Evolutionary conservation across 306 rosid species (phyloP), one percentile per base, ranked within the genome.

Genomic region (Cyamopsis tetragonoloba): DNA sequence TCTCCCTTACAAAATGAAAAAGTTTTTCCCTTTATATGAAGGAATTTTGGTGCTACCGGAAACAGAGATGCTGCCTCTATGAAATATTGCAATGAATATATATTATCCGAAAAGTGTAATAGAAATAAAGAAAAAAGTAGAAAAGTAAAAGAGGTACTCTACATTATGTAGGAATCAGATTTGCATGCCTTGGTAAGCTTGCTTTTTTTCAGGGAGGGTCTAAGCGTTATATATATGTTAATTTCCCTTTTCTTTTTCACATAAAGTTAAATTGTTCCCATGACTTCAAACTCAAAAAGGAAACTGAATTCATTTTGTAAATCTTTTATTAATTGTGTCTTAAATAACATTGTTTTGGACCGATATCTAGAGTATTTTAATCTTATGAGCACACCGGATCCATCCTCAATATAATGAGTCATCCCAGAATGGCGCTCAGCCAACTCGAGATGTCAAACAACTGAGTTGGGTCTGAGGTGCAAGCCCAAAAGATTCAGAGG

Each of bases 61-160:
- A 14, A 34, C 39, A 70, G 44, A 58, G 74, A 58, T 65, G 66
- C 69, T 78, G 54, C 73, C 22, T 17, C 15, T 39, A 18, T 55
- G 53, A 61, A 62, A 56, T 66, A 74, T 12, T 43, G 67, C 55
- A 59, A 60, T 15, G 72, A 26, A 54, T 24, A 18, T 51, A 67
- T 59, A 66, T 23, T 59, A 66, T 23, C 48, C 71, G 35, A 42
- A 60, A 60, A 38, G 78, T n/a, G n/a, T 67, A 59, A 72, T 66
- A 47, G 47, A 28, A 58, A 61, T 15, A 44, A 72, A 72, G 51
- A 54, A 17, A 59, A 72, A 73, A 67, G 61, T 15, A 14, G 5
- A 43, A 70, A 70, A 51, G 66, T 35, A 38, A 59, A 56, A 55
- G 62, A 65, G 9, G n/a, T n/a, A n/a, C n/a, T n/a, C 10, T 10